Percentiles rank a stretch among this genome's conserved stretches.
These are phyloP conservation scores for Phialophora verrucosa DNA, from an alignment of 2,329 filamentous ascomycete species.

Conservation along the genomic window DNA sequence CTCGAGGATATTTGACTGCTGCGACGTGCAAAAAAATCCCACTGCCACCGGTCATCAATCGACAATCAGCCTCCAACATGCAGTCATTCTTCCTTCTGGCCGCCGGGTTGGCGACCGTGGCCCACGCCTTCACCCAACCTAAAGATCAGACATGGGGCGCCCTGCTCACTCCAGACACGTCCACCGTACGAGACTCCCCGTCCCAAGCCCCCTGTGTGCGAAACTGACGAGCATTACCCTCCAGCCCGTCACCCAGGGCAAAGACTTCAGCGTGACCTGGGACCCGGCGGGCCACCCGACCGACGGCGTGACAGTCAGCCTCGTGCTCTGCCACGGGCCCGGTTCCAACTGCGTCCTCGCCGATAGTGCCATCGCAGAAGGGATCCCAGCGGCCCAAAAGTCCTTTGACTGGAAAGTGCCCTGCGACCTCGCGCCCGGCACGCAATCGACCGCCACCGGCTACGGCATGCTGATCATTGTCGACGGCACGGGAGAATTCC, in stretches of 20 bases:
- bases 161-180: constrained; percentile 36
- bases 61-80: constrained; percentile 23
- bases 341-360: constrained; percentile 37
- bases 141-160: constrained; percentile 33
- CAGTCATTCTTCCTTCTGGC: constrained; percentile 53
- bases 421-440: constrained; percentile 34
- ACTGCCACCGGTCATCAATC: too few species aligned
- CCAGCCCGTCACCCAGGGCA: constrained; percentile 37
- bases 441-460: constrained; percentile 32
- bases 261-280: constrained; percentile 38
- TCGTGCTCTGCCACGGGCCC: constrained; percentile 39
- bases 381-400: constrained; percentile 34
- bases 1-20: neutral
- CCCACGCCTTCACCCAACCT: constrained; percentile 61
- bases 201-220: constrained; percentile 10
- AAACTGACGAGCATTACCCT: neutral
- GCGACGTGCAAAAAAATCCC: too few species aligned
- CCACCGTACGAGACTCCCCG: constrained; percentile 18
- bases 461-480: constrained; percentile 41
- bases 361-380: constrained; percentile 34
- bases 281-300: constrained; percentile 32
- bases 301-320: constrained; percentile 36
- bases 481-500: constrained; percentile 40
- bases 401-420: constrained; percentile 38
- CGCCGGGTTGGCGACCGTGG: constrained; percentile 70